Base-by-base conservation (phyloP, 192 early-diverging fungal genomes). In the Coemansia sp. region DNA sequence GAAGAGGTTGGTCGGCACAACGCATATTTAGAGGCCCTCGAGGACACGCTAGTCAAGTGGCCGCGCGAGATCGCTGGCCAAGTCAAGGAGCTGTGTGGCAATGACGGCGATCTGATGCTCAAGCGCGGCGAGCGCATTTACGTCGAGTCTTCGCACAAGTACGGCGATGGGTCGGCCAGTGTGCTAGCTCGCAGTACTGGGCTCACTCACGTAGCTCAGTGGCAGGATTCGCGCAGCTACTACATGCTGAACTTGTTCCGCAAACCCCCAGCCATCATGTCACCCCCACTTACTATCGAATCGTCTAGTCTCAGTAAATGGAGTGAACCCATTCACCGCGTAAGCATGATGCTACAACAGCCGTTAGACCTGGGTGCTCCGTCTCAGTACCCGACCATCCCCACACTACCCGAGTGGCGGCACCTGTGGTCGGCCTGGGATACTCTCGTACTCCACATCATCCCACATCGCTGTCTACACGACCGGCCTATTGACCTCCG, bases 141-240 rank as follows among this genome's bases (percentile, higher is more conserved):
- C 72, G 78, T 98, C 46, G 96, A 96, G 76, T 93, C 93, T 64
- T 90, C 91, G 1, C 90, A 93, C 88, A 98, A 98, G 84, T 96
- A 91, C 69, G 85, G 84, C 17, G 42, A 63, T 1, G 65, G 48
- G 3, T 93, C 93, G 59, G 82, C 87, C 2, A 63, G 74, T 4
- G 50, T 71, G 6, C 78, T 94, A 9, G 76, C 90, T 17, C 62
- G 78, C 25, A 41, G 73, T 10, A 68, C 80, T 21, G 82, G 85
- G 2, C 75, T 92, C 32, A 60, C 61, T 12, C 68, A 85, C 44
- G 55, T 77, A 12, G 76, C 83, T 6, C 67, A 74, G 44, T 93
- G 89, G 88, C 69, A 69, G 8, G 88, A 89, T 60, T 23, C 74
- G 12, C 78, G 82, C 48, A 45, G 71, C 7, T 85, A 82, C 41